These are phyloP conservation scores for Sarocladium kiliense DNA, from an alignment of 2,329 filamentous ascomycete genomes.

Conservation along the genomic window DNA sequence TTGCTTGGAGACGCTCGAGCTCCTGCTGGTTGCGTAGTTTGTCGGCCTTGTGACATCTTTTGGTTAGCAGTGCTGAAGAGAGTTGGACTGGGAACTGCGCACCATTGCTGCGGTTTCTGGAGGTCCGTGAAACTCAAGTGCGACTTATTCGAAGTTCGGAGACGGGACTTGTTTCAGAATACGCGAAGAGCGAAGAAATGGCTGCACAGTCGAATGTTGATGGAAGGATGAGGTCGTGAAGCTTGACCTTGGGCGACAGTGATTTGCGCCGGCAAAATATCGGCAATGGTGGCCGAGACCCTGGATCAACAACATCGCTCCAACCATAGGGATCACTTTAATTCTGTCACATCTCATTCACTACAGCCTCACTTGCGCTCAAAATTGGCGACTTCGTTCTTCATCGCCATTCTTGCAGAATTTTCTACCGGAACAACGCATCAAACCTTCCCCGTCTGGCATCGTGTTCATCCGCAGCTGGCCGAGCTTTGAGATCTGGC, in stretches of 20 bases:
- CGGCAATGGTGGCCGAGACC: neutral
- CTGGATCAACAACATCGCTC: neutral
- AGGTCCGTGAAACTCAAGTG: no score
- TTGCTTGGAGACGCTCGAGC: slow-evolving; percentile 92
- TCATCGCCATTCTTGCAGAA: no score
- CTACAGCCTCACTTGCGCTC: neutral
- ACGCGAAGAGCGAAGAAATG: no score
- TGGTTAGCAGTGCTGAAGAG: neutral
- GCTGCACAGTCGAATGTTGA: neutral
- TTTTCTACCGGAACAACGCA: no score
- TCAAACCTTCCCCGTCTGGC: no score
- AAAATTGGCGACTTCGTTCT: no score
- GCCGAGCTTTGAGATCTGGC: no score
- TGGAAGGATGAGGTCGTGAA: neutral
- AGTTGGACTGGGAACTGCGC: neutral
- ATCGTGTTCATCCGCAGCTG: no score
- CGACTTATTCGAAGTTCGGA: no score
- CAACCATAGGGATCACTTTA: neutral
- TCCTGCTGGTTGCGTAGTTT: slow-evolving; percentile 97
- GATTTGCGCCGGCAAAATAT: slow-evolving; percentile 2
- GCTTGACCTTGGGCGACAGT: neutral
- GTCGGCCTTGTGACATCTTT: slow-evolving; percentile 62
- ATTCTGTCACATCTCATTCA: neutral
- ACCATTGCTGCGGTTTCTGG: neutral
- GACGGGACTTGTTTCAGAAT: no score